Evolutionary conservation across 345 rosid genomes (phyloP).

Genomic region (Aquilaria yunnanensis): DNA sequence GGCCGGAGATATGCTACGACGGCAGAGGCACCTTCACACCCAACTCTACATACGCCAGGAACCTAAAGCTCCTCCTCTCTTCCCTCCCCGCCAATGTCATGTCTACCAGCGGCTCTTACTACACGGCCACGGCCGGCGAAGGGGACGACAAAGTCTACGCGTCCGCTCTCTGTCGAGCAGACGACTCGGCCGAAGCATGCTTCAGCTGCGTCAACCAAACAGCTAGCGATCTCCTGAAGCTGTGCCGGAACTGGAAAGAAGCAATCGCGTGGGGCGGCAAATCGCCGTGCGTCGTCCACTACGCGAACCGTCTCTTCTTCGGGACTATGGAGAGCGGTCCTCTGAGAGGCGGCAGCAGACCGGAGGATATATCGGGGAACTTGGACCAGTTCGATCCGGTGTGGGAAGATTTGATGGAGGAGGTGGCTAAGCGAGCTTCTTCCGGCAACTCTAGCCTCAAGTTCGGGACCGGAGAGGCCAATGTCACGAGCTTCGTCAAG

Average conservation of each 20-base stretch:
- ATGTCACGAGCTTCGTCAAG: background rate
- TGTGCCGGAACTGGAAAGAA: slow-evolving; percentile 17
- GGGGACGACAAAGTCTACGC: slow-evolving; percentile 15
- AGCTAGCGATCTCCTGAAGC: background rate
- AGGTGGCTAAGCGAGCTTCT: slow-evolving; percentile 14
- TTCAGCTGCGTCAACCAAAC: slow-evolving; percentile 14
- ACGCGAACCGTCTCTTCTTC: slow-evolving; percentile 13
- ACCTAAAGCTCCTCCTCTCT: slow-evolving; percentile 4
- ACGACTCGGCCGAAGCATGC: slow-evolving; percentile 12
- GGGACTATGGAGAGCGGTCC: slow-evolving; percentile 13
- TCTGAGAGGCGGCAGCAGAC: slow-evolving; percentile 3
- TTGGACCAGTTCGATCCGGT: slow-evolving; percentile 7
- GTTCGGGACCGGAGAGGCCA: slow-evolving; percentile 11
- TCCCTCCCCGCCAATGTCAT: background rate
- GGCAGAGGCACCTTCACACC: background rate
- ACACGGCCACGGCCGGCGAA: slow-evolving; percentile 14
- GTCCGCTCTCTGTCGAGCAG: slow-evolving; percentile 15
- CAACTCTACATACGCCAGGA: background rate
- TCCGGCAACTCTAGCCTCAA: background rate
- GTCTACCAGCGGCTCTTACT: slow-evolving; percentile 17
- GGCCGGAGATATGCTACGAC: too few relatives aligned
- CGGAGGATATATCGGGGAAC: slow-evolving; percentile 3
- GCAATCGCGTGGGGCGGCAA: slow-evolving; percentile 18
- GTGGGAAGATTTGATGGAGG: slow-evolving; percentile 9
- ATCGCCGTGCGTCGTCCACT: slow-evolving; percentile 20